Evolutionary conservation across 148 eudicot species (phyloP), one percentile per base, ranked within the genome.

Genomic region (Fallopia convolvulus): DNA sequence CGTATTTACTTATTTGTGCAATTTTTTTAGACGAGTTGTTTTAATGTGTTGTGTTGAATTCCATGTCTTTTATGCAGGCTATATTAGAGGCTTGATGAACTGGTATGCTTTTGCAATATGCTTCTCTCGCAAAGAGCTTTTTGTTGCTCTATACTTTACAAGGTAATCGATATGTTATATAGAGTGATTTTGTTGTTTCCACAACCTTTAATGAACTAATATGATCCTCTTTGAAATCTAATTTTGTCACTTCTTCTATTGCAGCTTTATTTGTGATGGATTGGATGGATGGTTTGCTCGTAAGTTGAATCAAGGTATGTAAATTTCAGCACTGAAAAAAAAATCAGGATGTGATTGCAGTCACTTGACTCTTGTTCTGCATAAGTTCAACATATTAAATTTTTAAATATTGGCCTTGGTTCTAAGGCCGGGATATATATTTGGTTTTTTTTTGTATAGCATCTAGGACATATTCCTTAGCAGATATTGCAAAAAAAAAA

Each of bases 231-330:
- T 52, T 60, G 58, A 49, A 41, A 20, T 80, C 21, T 78, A 80
- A 61, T 70, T 20, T 81, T 70, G 42, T 74, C 56, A 30, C 10
- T 47, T 26, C 30, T 58, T 72, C 21, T 26, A 30, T 82, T 84
- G 75, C 92, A 94, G 97, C 87, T 92, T 94, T 83, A 95, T 90
- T 41, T 92, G 93, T 83, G 98, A 94, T 87, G 98, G 94, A 30
- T 82, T 90, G 84, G 98, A 94, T 87, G 98, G 98, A 53, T 92
- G 92, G 93, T 92, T 94, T 87, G 98, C 97, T 74, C 98, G 97
- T 63, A 94, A 90, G 83, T 89, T 91, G 83, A 94, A 92, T 83
- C 98, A 94, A 89, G 98, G 97, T 93, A 84, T 53, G 83, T 23
- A 9, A 48, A 68, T 77, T 55, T 41, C 15, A 4, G 1, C 13